Base-by-base conservation (phyloP, 108 stramenopile species). In the Poteriospumella lacustris region DNA sequence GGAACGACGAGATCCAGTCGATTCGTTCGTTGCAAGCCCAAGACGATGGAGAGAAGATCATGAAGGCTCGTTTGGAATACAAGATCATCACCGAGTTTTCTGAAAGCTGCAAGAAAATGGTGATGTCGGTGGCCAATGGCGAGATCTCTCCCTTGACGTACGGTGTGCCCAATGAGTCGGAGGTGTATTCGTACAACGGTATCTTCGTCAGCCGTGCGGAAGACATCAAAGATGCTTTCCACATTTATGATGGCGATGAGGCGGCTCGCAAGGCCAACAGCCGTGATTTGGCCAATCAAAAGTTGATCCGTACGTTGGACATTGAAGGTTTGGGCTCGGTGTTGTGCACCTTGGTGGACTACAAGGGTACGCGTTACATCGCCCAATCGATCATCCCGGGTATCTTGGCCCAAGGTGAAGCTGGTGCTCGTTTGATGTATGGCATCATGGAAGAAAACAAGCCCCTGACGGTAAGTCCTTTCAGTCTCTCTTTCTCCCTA, bases 1-100 rank as follows among this genome's bases (percentile, higher is more conserved):
- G 70, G 70, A 73, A 73, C 70, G 70, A 73, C 9, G 70, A 73
- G 31, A 73, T 42, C 5, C 70, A 73, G 42, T 42, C 36, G 5
- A 73, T 73, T 73, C 12, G 70, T 19, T 15, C 70, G 26, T 3
- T 73, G 24, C 3, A 39, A 38, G 47, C 70, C 38, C 12, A 56
- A 52, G 47, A 73, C 3, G 5, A 33, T 26, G 5, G 3, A 28
- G 70, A 73, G 41, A 26, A 42, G 12, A 19, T 73, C 29, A 73
- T 73, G 5, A 73, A 73, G 31, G 44, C 43, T 26, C 36, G 70
- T 29, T 73, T 52, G 28, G 70, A 44, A 31, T 56, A 73, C 24
- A 73, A 56, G 31, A 73, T 73, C 36, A 73, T 73, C 33, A 12
- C 43, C 29, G 70, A 73, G 33, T 73, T 73, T 56, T 26, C 43